Evolutionary conservation across 2,329 filamentous ascomycete species (phyloP).

Genomic region (Meredithiella fracta): DNA sequence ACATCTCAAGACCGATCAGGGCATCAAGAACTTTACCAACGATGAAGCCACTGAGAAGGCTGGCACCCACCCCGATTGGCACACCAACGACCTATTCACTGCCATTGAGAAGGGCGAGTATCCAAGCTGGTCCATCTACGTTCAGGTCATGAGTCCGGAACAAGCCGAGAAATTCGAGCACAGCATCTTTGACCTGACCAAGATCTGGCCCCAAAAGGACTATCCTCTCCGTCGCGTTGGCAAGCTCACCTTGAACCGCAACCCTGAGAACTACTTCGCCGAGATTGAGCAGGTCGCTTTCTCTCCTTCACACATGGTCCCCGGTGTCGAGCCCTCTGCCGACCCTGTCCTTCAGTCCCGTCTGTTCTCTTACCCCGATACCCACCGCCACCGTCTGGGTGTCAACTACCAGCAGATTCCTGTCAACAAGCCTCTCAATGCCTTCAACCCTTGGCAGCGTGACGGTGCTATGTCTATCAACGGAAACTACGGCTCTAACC

Average conservation of each 20-base stretch:
- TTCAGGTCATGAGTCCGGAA: slow-evolving; percentile 46
- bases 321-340: slow-evolving; percentile 43
- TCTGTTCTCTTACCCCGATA: slow-evolving; percentile 45
- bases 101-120: slow-evolving; percentile 44
- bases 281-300: slow-evolving; percentile 56
- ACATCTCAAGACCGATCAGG: slow-evolving; percentile 47
- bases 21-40: slow-evolving; percentile 41
- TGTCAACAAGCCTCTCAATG: slow-evolving; percentile 38
- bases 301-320: slow-evolving; percentile 46
- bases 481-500: slow-evolving; percentile 43
- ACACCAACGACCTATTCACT: slow-evolving; percentile 47
- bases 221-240: slow-evolving; percentile 46
- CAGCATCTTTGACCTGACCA: slow-evolving; percentile 54
- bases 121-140: slow-evolving; percentile 46
- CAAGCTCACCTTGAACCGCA: slow-evolving; percentile 46
- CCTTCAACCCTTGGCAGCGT: slow-evolving; percentile 53
- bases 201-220: slow-evolving; percentile 49
- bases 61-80: slow-evolving; percentile 43
- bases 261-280: slow-evolving; percentile 49
- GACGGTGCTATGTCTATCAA: slow-evolving; percentile 58
- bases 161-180: slow-evolving; percentile 43
- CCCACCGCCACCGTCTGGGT: slow-evolving; percentile 46
- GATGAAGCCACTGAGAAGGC: slow-evolving; percentile 38
- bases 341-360: slow-evolving; percentile 46
- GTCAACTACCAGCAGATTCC: slow-evolving; percentile 49